Evolutionary conservation across 352 stramenopile genomes (phyloP).

Genomic region (Plasmopara muralis): DNA sequence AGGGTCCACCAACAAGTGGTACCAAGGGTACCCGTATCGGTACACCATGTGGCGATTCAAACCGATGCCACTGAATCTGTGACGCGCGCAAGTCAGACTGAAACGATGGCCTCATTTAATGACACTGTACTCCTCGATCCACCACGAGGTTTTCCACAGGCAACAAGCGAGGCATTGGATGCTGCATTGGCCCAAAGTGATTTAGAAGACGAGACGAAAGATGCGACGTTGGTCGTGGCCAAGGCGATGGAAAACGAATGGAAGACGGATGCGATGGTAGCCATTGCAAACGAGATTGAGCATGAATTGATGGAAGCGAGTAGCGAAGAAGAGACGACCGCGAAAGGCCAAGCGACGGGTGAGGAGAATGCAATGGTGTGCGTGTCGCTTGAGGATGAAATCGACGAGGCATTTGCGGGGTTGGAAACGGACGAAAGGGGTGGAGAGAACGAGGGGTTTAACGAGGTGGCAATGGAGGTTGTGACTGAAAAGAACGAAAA

Average conservation of each 20-base stretch:
- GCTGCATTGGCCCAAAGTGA: conserved; percentile 33
- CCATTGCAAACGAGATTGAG: conserved; percentile 24
- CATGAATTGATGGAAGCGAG: conserved; percentile 22
- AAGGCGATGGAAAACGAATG: not conserved
- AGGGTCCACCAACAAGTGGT: conserved; percentile 22
- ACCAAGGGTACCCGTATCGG: not conserved
- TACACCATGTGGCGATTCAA: conserved; percentile 11
- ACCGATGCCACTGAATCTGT: conserved; percentile 1
- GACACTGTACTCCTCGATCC: not conserved
- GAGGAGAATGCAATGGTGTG: not conserved
- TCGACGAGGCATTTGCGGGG: conserved; percentile 34
- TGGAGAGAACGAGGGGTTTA: not conserved
- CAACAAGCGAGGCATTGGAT: conserved; percentile 29
- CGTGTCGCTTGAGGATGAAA: conserved; percentile 31
- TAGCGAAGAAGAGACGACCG: conserved; percentile 15
- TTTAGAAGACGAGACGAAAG: conserved; percentile 16
- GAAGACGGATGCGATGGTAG: not conserved
- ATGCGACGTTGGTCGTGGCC: not conserved
- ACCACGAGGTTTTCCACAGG: not conserved
- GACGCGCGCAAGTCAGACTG: conserved; percentile 21
- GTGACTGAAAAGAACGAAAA: too few species aligned
- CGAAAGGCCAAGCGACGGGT: not conserved
- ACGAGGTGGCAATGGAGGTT: too few species aligned
- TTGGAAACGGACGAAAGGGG: conserved; percentile 16
- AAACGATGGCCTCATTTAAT: too few species aligned